Evolutionary conservation across 2,329 filamentous ascomycete species (phyloP).

Genomic region (Curvularia sp.): DNA sequence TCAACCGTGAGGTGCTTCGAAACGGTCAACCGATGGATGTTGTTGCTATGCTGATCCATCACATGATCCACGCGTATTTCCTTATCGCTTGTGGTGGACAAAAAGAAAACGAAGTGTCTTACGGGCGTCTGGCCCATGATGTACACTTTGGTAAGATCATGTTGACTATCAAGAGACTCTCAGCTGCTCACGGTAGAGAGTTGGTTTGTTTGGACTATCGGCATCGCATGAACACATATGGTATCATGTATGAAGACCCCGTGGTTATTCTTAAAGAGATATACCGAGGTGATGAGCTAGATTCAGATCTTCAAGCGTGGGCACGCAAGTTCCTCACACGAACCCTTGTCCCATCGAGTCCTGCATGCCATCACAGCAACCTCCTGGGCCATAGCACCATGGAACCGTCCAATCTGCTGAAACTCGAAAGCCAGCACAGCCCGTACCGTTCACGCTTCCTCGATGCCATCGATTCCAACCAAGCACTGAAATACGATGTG

Average conservation of each 20-base stretch:
- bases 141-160: conserved; percentile 52
- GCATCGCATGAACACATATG: conserved; percentile 41
- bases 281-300: conserved; percentile 39
- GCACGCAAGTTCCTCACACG: conserved; percentile 29
- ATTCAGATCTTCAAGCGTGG: conserved; percentile 33
- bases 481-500: conserved; percentile 33
- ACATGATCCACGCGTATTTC: conserved; percentile 57
- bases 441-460: conserved; percentile 22
- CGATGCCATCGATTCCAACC: conserved; percentile 24
- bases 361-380: neutral
- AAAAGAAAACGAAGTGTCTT: conserved; percentile 39
- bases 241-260: conserved; percentile 46
- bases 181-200: conserved; percentile 31
- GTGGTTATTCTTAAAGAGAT: conserved; percentile 45
- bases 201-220: conserved; percentile 48
- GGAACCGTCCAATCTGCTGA: conserved; percentile 33
- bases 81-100: conserved; percentile 52
- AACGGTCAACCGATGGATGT: conserved; percentile 42
- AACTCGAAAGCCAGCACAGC: conserved; percentile 30
- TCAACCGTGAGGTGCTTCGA: conserved; percentile 35
- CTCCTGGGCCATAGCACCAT: neutral
- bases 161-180: conserved; percentile 47
- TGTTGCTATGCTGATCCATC: conserved; percentile 51
- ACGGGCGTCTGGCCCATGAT: conserved; percentile 49
- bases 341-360: conserved; percentile 3